Base-by-base conservation (phyloP, 352 stramenopile species). In the Phytophthora sojae region DNA sequence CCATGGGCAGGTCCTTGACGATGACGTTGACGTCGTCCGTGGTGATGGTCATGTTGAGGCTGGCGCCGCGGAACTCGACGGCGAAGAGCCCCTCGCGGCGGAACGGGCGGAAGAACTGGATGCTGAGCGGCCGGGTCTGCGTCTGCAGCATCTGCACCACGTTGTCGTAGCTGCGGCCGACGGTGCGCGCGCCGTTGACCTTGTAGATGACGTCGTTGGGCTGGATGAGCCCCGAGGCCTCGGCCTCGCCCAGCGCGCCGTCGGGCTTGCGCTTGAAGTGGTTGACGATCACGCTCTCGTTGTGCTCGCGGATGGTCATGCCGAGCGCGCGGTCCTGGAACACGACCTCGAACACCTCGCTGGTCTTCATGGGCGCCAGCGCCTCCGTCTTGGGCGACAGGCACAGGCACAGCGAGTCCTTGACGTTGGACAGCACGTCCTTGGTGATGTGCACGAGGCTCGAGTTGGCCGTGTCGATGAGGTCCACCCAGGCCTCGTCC, bases 111-210 rank as follows among this genome's bases (percentile, higher is more conserved):
- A 94, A 96, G 64, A 94, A 96, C 68, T 96, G 86, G 66, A 96
- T 92, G 39, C 79, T 69, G 1, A 96, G 70, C 29, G 88, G 88
- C 1, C 88, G 83, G 11, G 83, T 83, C n/a, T 82, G 85, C 8
- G 82, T 92, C 76, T 96, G 86, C 14, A 96, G 83, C 88, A 96
- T 96, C 67, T 96, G 87, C 47, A 96, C 86, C 49, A 94, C 83
- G 12, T 81, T 88, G 57, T 96, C 88, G 69, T 94, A 96, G 73
- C 78, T 91, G 45, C 87, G 82, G 6, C 87, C 88, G 29, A 94
- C 82, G 1, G 88, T 93, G 42, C 88, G 75, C 14, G 86, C 79
- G 8, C 88, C 88, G 52, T 93, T 85, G 26, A 96, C 88, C 64
- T 96, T 96, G 81, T 96, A 94, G 67, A 96, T 93, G 63, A 96